Evolutionary conservation across 2,329 filamentous ascomycete species (phyloP).

Genomic region (Cercospora sesami): DNA sequence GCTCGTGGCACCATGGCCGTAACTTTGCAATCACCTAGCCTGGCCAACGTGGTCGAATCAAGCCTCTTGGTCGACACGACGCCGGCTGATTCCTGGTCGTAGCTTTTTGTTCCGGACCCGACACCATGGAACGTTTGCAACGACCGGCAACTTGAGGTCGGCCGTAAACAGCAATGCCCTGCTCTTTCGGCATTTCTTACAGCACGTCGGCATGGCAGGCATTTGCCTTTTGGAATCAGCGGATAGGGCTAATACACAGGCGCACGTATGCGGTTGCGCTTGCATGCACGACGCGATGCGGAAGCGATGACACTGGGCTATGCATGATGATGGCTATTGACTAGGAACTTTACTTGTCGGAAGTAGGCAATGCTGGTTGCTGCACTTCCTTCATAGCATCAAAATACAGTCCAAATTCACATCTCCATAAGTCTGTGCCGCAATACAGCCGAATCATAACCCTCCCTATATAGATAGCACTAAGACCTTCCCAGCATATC

Average conservation of each 20-base stretch:
- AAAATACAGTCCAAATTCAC: background rate
- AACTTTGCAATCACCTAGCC: background rate
- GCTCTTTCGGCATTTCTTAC: background rate
- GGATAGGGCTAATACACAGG: background rate
- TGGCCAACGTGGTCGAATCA: background rate
- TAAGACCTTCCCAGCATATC: background rate
- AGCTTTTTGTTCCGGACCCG: background rate
- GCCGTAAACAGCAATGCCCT: background rate
- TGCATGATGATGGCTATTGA: background rate
- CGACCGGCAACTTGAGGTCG: background rate
- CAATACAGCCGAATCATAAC: background rate
- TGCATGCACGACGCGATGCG: background rate
- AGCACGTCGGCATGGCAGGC: background rate
- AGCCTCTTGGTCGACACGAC: background rate
- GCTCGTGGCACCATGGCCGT: background rate
- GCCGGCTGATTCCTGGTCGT: background rate
- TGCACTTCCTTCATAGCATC: background rate
- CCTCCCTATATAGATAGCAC: background rate
- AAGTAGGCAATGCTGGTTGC: background rate
- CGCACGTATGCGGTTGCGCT: background rate
- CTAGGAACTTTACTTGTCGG: background rate
- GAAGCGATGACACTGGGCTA: background rate
- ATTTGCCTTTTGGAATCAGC: background rate
- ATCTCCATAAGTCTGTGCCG: background rate
- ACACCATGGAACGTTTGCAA: background rate